Percentiles rank a stretch among this genome's conserved stretches.
Conservation (phyloP, 2,329 filamentous ascomycete species). For the Fusarium nisikadoi region DNA sequence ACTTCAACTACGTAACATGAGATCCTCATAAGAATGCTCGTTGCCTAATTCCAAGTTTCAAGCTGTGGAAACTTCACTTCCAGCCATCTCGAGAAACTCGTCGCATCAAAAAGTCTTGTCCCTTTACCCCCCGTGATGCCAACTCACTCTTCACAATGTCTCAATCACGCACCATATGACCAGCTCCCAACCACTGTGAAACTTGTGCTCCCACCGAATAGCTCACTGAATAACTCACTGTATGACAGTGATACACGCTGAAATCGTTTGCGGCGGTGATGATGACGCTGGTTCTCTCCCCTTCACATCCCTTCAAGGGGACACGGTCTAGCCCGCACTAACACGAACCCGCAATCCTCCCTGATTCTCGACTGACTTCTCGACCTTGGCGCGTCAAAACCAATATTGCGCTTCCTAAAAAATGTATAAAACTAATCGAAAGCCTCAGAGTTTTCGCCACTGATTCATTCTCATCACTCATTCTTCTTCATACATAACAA, state of each 20-base stretch:
- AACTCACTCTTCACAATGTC: not conserved
- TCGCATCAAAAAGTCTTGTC: not conserved
- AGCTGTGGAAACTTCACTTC: accelerated
- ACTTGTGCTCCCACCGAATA: not conserved
- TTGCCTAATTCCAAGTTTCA: not conserved
- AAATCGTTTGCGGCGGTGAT: not conserved
- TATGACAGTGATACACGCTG: not conserved
- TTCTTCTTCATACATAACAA: not conserved
- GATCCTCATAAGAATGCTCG: not conserved
- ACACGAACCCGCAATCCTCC: slow-evolving; percentile 30
- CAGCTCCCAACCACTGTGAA: not conserved
- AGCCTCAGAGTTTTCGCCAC: not conserved
- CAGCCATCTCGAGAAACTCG: not conserved
- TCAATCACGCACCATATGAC: slow-evolving; percentile 4
- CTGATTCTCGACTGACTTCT: slow-evolving; percentile 16
- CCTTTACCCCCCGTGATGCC: not conserved
- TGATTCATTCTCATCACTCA: not conserved
- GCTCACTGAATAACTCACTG: not conserved
- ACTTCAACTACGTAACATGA: not conserved
- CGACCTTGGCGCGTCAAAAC: slow-evolving; percentile 7
- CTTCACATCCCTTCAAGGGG: not conserved
- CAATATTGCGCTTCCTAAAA: not conserved
- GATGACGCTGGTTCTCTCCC: not conserved
- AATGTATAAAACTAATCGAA: slow-evolving; percentile 26
- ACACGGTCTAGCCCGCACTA: slow-evolving; percentile 28